Evolutionary conservation across 2,329 filamentous ascomycete species (phyloP), one percentile per base, ranked within the genome.

Genomic region (Fusarium ambrosium): DNA sequence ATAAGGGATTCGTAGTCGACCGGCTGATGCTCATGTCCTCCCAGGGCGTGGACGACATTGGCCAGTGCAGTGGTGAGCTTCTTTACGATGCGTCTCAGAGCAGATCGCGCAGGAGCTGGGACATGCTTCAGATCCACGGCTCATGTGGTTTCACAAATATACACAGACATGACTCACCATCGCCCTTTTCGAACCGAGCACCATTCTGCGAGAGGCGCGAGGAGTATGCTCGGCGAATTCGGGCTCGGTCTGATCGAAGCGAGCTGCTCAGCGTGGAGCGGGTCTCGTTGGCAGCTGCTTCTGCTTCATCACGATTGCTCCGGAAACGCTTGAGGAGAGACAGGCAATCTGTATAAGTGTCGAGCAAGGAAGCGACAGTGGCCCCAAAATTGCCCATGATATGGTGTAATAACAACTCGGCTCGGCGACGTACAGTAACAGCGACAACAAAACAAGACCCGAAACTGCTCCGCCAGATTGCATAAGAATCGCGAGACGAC

Each of bases 1-100:
- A 85, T 79, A 32, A 90, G 82, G 3, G 85, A 86, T 29, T 83
- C 81, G 69, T 87, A 88, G 78, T 88, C 86, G 48, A 88, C 74
- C 32, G 76, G 75, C 2, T 81, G 65, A 41, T 62, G 63, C 60
- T 75, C 82, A 39, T 80, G 66, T 78, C 82, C 18, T 82, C 82
- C 43, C 24, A 77, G 68, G 53, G 82, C 73, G n/a, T 79, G 78
- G 61, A 86, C 77, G 7, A 87, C 77, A 18, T 80, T 81, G n/a
- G 81, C 74, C 59, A 89, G 83, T 18, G 84, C 84, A 9, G 80
- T 81, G 58, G 81, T 84, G 39, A 89, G 80, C 51, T 82, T 85
- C 68, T 82, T 83, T 24, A 88, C 77, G 48, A 89, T 81, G 22
- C 80, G 82, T 66, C 81, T 82, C 55, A 88, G 74, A 4, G 84